phyloP scores from a whole-genome alignment of 805 yeast species.

The Cyberlindnera saturnus region DNA sequence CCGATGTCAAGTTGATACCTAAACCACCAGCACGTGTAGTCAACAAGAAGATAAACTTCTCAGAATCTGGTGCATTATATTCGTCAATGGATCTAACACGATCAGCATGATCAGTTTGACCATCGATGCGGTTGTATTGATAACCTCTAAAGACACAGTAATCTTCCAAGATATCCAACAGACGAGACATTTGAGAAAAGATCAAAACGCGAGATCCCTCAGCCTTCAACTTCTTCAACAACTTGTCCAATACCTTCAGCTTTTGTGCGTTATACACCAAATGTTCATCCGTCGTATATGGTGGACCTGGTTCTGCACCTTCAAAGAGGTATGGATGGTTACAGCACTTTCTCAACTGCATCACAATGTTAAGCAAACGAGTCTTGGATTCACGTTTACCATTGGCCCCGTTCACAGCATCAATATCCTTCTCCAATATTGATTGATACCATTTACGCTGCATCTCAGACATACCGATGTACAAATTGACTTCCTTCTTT shows the following conservation, averaged over 20 bases:
- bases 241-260: slow-evolving; percentile 62
- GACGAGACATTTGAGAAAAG: slow-evolving; percentile 79
- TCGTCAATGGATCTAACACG: slow-evolving; percentile 73
- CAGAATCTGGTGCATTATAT: slow-evolving; percentile 67
- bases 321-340: slow-evolving; percentile 81
- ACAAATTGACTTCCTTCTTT: slow-evolving; percentile 66
- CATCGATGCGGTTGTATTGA: slow-evolving; percentile 76
- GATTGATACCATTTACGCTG: slow-evolving; percentile 74
- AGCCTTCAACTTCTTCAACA: slow-evolving; percentile 51
- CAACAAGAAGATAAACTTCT: slow-evolving; percentile 65
- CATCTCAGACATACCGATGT: slow-evolving; percentile 73
- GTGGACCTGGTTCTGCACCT: slow-evolving; percentile 90
- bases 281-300: slow-evolving; percentile 81
- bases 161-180: slow-evolving; percentile 76
- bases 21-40: slow-evolving; percentile 90
- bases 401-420: slow-evolving; percentile 78
- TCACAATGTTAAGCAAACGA: slow-evolving; percentile 68
- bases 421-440: slow-evolving; percentile 71
- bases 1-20: slow-evolving; percentile 78
- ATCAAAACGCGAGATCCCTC: slow-evolving; percentile 77
- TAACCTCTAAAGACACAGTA: slow-evolving; percentile 65
- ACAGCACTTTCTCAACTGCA: slow-evolving; percentile 82
- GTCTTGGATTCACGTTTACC: slow-evolving; percentile 75
- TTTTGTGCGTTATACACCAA: slow-evolving; percentile 68
- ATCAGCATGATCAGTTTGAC: slow-evolving; percentile 75